Evolutionary conservation across 2,329 filamentous ascomycete species (phyloP).

Genomic region (Colletotrichum abscissum): DNA sequence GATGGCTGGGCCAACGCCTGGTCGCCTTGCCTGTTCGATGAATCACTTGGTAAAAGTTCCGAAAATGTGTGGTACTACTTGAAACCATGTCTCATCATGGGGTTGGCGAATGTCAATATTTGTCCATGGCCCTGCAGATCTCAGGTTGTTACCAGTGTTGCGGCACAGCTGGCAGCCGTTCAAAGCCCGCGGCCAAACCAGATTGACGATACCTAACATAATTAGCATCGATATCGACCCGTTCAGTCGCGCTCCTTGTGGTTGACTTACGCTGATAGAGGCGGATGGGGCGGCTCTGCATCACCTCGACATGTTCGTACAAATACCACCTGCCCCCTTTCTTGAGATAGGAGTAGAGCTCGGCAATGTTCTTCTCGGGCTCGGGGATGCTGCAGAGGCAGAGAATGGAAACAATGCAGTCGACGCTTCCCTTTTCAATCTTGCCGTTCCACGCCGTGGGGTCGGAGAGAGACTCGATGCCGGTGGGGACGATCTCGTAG

Average conservation of each 20-base stretch:
- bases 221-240: background rate
- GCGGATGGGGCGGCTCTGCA: constrained; percentile 51
- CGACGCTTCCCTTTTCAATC: constrained; percentile 63
- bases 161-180: constrained; percentile 64
- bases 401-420: constrained; percentile 70
- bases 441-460: constrained; percentile 54
- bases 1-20: too few species aligned
- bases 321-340: constrained; percentile 72
- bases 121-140: constrained; percentile 61
- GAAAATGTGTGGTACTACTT: constrained; percentile 59
- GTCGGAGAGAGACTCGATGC: constrained; percentile 67
- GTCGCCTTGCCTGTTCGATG: background rate
- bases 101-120: constrained; percentile 59
- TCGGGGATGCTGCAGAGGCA: constrained; percentile 74
- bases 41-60: constrained; percentile 64
- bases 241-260: background rate
- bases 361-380: constrained; percentile 64
- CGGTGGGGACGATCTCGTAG: constrained; percentile 72
- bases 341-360: constrained; percentile 68
- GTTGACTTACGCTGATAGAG: constrained; percentile 61
- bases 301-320: constrained; percentile 68
- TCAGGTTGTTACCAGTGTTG: constrained; percentile 58
- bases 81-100: constrained; percentile 53
- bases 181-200: constrained; percentile 63
- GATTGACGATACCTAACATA: constrained; percentile 57